A percentile compares a stretch with the other conserved stretches of the same genome.
Evolutionary conservation across 1,139 yeast species (phyloP).

Genomic region (Magnusiomyces magnusii): DNA sequence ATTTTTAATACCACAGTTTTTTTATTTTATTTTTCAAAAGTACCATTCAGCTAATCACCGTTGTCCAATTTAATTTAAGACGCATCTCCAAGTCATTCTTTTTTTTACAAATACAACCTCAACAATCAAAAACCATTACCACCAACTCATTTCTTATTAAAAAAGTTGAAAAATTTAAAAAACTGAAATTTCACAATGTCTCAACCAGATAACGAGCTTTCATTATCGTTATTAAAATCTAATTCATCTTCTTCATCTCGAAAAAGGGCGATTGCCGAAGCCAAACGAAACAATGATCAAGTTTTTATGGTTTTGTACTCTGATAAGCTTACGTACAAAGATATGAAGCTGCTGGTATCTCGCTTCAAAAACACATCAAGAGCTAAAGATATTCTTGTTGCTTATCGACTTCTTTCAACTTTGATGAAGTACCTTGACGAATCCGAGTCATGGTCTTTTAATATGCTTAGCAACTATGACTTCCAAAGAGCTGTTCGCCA

Average conservation of each 20-base stretch:
- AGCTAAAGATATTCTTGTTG: constrained; percentile 27
- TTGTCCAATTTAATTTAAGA: too few species aligned
- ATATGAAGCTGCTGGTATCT: constrained; percentile 25
- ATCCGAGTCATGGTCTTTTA: constrained; percentile 29
- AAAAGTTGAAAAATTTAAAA: too few species aligned
- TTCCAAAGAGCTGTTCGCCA: constrained; percentile 27
- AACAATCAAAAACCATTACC: too few species aligned
- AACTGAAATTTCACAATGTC: neutral
- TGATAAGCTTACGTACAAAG: constrained; percentile 21
- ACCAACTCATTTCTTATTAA: too few species aligned
- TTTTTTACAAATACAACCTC: too few species aligned
- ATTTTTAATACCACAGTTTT: too few species aligned
- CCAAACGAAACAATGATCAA: constrained; percentile 23
- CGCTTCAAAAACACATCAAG: constrained; percentile 22
- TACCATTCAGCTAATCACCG: too few species aligned
- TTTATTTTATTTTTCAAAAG: too few species aligned
- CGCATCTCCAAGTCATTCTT: too few species aligned
- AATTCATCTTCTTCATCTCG: neutral
- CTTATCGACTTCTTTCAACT: constrained; percentile 27
- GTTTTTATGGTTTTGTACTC: constrained; percentile 24
- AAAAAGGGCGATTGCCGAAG: constrained; percentile 6
- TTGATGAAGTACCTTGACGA: constrained; percentile 26
- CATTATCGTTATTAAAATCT: constrained; percentile 6
- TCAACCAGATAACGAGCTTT: neutral
- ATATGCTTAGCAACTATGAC: constrained; percentile 26